Evolutionary conservation across 2,329 filamentous ascomycete species (phyloP), one percentile per base, ranked within the genome.

Genomic region (Fusarium falciforme): DNA sequence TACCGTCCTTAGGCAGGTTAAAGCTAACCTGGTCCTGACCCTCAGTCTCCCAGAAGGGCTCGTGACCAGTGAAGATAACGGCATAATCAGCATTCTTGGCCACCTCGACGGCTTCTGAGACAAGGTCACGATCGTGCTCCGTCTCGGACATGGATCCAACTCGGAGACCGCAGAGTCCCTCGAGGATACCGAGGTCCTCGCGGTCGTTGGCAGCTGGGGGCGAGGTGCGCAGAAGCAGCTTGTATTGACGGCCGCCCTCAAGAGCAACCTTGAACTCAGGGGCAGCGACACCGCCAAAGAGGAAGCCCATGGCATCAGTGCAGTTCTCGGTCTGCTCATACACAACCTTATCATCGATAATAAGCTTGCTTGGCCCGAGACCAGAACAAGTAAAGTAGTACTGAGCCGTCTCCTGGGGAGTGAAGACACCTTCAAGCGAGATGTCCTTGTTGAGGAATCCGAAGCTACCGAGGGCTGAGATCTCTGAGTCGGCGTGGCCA

Each of bases 21-120:
- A 94, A 85, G 79, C 93, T 93, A 79, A 92, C 92, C 65, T 93
- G 89, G 78, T 94, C 92, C 72, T 92, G 91, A 57, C 86, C 84
- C 91, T 93, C 82, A 0, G 81, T 82, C 74, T 83, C 82, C 81
- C 80, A 82, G 67, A 80, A 78, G 6, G 80, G 85, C 74, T 92
- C 92, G 31, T 93, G 85, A 2, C 92, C 91, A 17, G 90, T 88
- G 71, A 91, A 79, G 49, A 79, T 62, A 14, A 79, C 66, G 17
- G 92, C 91, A 68, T 91, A 87, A 42, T 93, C 90, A 1, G 88
- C 88, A 10, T 86, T 83, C 73, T 86, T 86, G n/a, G 91, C 91
- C 5, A 89, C 82, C 12, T 87, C 83, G 2, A 90, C 87, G 6
- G 92, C 92, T 68, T 91, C 82, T 0, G 77, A 77, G 22, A 82